Evolutionary conservation across 441 rosid genomes (phyloP).

Genomic region (Breynia disticha): DNA sequence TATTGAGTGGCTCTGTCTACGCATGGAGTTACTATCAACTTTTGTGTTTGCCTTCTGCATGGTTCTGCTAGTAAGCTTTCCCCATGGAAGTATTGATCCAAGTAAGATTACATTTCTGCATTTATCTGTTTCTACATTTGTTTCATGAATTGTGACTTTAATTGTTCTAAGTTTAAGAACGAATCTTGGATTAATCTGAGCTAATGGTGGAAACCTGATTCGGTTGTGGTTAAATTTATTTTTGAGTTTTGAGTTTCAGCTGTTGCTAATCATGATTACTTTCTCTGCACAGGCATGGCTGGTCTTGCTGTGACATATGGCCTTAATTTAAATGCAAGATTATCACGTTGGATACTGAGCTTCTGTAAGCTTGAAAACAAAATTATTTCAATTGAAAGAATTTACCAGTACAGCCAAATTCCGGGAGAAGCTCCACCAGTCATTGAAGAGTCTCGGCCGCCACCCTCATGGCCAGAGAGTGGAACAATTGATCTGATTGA

Average conservation of each 20-base stretch:
- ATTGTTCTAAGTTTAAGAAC: not conserved
- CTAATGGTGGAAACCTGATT: slow-evolving; percentile 1
- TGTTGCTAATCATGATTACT: slow-evolving; percentile 15
- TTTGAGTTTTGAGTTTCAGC: not conserved
- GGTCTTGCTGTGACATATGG: slow-evolving; percentile 99
- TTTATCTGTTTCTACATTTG: not conserved
- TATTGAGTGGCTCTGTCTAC: slow-evolving; percentile 98
- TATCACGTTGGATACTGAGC: slow-evolving; percentile 98
- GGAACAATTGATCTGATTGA: slow-evolving; percentile 76
- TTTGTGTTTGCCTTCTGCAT: slow-evolving; percentile 97
- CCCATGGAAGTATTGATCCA: slow-evolving; percentile 94
- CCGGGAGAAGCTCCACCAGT: slow-evolving; percentile 62
- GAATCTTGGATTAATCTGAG: not conserved
- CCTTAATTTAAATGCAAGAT: slow-evolving; percentile 91
- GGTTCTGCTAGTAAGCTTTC: slow-evolving; percentile 94
- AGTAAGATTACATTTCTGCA: slow-evolving; percentile 42
- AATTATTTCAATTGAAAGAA: slow-evolving; percentile 94
- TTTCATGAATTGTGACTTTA: not conserved
- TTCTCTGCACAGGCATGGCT: slow-evolving; percentile 76
- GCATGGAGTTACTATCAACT: slow-evolving; percentile 98
- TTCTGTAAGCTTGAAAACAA: slow-evolving; percentile 99
- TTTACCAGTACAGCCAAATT: slow-evolving; percentile 92
- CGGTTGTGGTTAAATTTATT: not conserved
- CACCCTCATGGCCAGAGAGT: slow-evolving; percentile 75
- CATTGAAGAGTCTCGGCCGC: slow-evolving; percentile 59